These are phyloP conservation scores for Boletus edulis DNA, from an alignment of 768 basidiomycete genomes.

Conservation along the genomic window DNA sequence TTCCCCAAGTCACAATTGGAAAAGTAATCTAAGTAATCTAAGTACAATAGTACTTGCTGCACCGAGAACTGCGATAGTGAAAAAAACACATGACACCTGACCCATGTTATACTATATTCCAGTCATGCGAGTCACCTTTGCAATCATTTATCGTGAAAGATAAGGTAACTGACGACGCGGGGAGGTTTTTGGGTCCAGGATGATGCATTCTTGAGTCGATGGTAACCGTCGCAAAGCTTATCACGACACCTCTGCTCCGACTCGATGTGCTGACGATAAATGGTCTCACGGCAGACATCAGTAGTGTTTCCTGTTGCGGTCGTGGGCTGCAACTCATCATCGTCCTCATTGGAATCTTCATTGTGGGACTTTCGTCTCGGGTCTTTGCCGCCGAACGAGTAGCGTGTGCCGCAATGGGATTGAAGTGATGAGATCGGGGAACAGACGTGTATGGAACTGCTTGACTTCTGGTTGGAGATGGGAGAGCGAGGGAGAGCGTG, in stretches of 20 bases:
- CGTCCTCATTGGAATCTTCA: slow-evolving; percentile 70
- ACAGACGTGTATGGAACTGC: slow-evolving; percentile 55
- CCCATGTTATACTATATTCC: slow-evolving; percentile 30
- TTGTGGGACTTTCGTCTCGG: slow-evolving; percentile 47
- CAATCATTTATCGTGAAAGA: slow-evolving; percentile 36
- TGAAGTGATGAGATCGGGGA: slow-evolving; percentile 76
- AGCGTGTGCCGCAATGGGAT: slow-evolving; percentile 60
- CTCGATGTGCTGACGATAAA: slow-evolving; percentile 90
- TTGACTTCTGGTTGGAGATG: too few relatives aligned
- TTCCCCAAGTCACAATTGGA: too few relatives aligned
- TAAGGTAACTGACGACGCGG: slow-evolving; percentile 34
- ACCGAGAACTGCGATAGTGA: not conserved
- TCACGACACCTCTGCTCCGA: slow-evolving; percentile 90
- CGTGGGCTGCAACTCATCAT: slow-evolving; percentile 70
- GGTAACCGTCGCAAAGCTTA: slow-evolving; percentile 90
- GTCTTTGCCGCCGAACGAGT: slow-evolving; percentile 53
- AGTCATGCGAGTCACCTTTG: slow-evolving; percentile 37
- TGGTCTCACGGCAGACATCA: slow-evolving; percentile 83
- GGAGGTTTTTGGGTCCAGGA: slow-evolving; percentile 23
- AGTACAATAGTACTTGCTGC: not conserved
- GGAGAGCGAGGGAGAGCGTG: too few relatives aligned
- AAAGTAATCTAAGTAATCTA: too few relatives aligned
- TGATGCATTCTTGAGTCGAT: slow-evolving; percentile 77
- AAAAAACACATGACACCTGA: not conserved
- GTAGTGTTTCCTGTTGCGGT: slow-evolving; percentile 42